Base-by-base conservation (phyloP, 805 yeast genomes). In the Crinitomyces ghanaensis region DNA sequence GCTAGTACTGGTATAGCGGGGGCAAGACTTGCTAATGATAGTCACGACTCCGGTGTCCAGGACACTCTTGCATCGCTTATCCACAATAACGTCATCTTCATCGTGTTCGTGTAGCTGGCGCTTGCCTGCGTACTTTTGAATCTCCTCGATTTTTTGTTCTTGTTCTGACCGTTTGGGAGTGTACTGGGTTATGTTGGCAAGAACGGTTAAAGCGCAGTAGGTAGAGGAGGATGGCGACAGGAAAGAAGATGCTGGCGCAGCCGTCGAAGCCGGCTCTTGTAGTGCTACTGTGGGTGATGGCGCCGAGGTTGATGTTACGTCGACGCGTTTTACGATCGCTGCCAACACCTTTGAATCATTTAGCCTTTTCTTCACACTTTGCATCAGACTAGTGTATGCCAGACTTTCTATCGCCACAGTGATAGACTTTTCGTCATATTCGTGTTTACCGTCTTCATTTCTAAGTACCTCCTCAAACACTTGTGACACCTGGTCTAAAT, bases 391-490 rank as follows among this genome's bases (percentile, higher is more conserved):
- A 3, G 64, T 49, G 34, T 56, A 51, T 3, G 62, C 59, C 13
- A 60, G 49, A 1, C 62, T 63, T 37, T 60, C 65, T 11, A 56
- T 30, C 2, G 58, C 50, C n/a, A 36, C 37, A n/a, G n/a, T n/a
- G n/a, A n/a, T n/a, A n/a, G n/a, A n/a, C n/a, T n/a, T n/a, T n/a
- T n/a, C n/a, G n/a, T n/a, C n/a, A n/a, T n/a, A n/a, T n/a, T n/a
- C n/a, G n/a, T n/a, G n/a, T n/a, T n/a, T n/a, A n/a, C n/a, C n/a
- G n/a, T n/a, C n/a, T n/a, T n/a, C n/a, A n/a, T 33, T 34, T 18
- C 43, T 39, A 6, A 49, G 26, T n/a, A 41, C 40, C 7, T 44
- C 43, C 29, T 53, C 59, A 35, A 56, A 43, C 7, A 43, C 28
- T 8, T 36, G 33, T 8, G 63, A 53, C 18, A 57, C 41, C 19